A percentile compares a stretch with the other conserved stretches of the same genome.
phyloP scores from a whole-genome alignment of 2,329 filamentous ascomycete genomes.

The Colletotrichum eleusines region DNA sequence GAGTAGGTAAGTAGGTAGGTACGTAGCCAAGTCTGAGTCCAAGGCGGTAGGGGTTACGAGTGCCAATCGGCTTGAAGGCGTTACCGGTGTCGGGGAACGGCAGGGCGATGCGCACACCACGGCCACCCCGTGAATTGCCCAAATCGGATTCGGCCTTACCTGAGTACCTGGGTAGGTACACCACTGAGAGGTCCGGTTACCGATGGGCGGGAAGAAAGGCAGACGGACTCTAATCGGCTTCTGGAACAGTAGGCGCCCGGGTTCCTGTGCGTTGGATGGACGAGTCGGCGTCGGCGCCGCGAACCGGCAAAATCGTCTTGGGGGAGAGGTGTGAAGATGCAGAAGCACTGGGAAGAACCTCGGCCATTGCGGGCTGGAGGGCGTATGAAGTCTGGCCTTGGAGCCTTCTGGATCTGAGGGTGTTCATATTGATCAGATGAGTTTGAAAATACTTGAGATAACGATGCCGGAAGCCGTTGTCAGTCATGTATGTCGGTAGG shows the following conservation, averaged over 20 bases:
- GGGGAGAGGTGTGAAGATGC: background rate
- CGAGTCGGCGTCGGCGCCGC: slow-evolving; percentile 19
- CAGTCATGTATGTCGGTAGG: background rate
- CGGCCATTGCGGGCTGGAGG: background rate
- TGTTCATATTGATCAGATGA: slow-evolving; percentile 25
- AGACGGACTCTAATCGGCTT: slow-evolving; percentile 1
- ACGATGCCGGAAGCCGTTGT: background rate
- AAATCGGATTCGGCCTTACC: slow-evolving; percentile 30
- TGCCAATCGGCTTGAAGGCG: slow-evolving; percentile 3
- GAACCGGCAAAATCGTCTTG: background rate
- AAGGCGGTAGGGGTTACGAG: background rate
- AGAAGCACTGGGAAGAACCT: background rate
- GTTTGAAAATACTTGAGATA: slow-evolving; percentile 11
- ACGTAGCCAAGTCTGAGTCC: background rate
- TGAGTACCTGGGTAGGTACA: no score
- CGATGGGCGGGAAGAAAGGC: background rate
- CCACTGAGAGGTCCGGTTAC: background rate
- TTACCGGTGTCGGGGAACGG: slow-evolving; percentile 21
- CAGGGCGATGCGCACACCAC: slow-evolving; percentile 11
- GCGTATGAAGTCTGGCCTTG: slow-evolving; percentile 19
- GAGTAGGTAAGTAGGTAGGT: background rate
- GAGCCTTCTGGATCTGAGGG: slow-evolving; percentile 21
- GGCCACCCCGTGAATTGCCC: slow-evolving; percentile 28
- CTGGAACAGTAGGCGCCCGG: background rate
- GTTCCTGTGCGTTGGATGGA: slow-evolving; percentile 24